Conservation (phyloP, 2,329 filamentous ascomycete genomes). For the Lachnellula cervina region DNA sequence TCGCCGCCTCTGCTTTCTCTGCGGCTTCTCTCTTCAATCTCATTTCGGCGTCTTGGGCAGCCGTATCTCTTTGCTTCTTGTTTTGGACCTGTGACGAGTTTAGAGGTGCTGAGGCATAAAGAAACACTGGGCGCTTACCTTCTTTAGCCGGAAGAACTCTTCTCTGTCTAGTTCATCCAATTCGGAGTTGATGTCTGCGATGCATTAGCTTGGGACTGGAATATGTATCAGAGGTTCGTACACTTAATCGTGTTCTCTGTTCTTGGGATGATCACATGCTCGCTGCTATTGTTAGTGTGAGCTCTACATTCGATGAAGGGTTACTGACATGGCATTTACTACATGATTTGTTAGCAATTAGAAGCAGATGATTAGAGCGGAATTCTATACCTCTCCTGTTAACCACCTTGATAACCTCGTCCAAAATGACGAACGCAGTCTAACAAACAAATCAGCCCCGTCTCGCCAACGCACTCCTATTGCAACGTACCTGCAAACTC, state of each 20-base stretch:
- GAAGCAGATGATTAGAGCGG: neutral
- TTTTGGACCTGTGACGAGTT: conserved; percentile 53
- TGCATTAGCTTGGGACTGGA: conserved; percentile 12
- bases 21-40: conserved; percentile 62
- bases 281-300: conserved; percentile 41
- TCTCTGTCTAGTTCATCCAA: conserved; percentile 95
- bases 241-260: conserved; percentile 99
- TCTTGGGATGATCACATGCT: conserved; percentile 93
- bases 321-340: conserved; percentile 86
- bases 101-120: neutral
- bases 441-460: conserved; percentile 31
- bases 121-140: conserved; percentile 40
- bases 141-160: conserved; percentile 97
- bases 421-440: conserved; percentile 95
- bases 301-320: neutral
- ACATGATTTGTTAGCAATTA: conserved; percentile 22
- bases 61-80: conserved; percentile 76
- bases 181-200: conserved; percentile 90
- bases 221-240: conserved; percentile 35
- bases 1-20: conserved; percentile 46
- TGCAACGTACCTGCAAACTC: conserved; percentile 64
- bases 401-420: conserved; percentile 99
- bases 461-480: neutral
- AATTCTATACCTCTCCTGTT: conserved; percentile 75
- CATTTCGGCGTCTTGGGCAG: conserved; percentile 68